These are phyloP conservation scores for Aurinia saxatilis DNA, from an alignment of 345 rosid species.

Conservation along the genomic window DNA sequence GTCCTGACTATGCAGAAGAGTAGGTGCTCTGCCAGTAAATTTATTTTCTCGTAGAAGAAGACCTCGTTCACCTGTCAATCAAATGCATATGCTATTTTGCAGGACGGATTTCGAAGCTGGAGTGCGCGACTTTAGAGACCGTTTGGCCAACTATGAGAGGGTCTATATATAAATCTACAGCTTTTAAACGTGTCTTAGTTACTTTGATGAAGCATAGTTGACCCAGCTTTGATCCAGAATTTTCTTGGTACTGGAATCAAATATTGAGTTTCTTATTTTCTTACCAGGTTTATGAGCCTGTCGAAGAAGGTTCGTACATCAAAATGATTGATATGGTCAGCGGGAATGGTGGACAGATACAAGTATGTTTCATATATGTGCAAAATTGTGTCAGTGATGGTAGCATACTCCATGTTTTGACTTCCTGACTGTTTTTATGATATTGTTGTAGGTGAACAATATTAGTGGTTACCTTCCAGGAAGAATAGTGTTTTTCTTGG, in stretches of 20 bases:
- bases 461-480: constrained; percentile 99
- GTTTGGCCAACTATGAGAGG: constrained; percentile 85
- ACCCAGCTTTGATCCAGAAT: neutral
- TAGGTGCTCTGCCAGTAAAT: constrained; percentile 34
- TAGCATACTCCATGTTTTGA: constrained; percentile 4
- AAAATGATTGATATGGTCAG: constrained; percentile 99
- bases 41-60: constrained; percentile 8
- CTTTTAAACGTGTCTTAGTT: constrained; percentile 8
- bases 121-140: constrained; percentile 70
- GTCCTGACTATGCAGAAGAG: constrained; percentile 99
- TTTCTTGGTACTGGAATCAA: constrained; percentile 2
- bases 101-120: constrained; percentile 96
- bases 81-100: constrained; percentile 28
- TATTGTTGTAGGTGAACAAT: constrained; percentile 75
- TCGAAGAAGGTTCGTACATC: constrained; percentile 97
- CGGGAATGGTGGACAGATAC: constrained; percentile 96
- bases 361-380: constrained; percentile 37
- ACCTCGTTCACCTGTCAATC: constrained; percentile 15
- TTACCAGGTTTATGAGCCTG: constrained; percentile 93
- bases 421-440: constrained; percentile 1
- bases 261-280: constrained; percentile 11
- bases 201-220: constrained; percentile 5
- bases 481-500: constrained; percentile 97
- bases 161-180: constrained; percentile 33
- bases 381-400: neutral